Conservation (phyloP, 768 basidiomycete species). For the Amanita polypyramis region DNA sequence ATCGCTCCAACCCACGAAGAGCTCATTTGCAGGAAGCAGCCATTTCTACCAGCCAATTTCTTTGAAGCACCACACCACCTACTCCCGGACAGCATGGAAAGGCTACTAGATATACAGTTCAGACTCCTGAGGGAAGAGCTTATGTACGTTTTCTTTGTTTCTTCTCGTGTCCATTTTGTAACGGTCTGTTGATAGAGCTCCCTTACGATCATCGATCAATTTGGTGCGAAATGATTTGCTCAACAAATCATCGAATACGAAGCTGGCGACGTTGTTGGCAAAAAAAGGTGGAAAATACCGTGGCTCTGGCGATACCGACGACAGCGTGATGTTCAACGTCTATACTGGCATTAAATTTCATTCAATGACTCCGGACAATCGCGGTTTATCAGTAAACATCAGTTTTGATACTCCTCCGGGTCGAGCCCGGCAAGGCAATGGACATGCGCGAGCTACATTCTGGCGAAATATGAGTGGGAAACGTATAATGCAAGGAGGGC, state of each 20-base stretch:
- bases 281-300: conserved; percentile 51
- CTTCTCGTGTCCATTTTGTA: not conserved
- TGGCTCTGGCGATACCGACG: conserved; percentile 26
- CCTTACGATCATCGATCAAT: conserved; percentile 40
- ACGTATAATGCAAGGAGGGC: conserved; percentile 38
- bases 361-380: conserved; percentile 25
- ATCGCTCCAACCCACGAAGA: conserved; percentile 65
- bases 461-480: conserved; percentile 43
- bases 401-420: conserved; percentile 35
- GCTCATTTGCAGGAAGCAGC: conserved; percentile 33
- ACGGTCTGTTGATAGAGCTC: conserved; percentile 26
- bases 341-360: conserved; percentile 44
- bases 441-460: conserved; percentile 26
- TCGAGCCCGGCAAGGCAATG: conserved; percentile 25
- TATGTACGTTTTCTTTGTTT: conserved; percentile 29
- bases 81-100: conserved; percentile 47
- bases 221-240: conserved; percentile 36
- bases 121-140: conserved; percentile 66
- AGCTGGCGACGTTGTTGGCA: conserved; percentile 34
- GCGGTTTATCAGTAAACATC: conserved; percentile 31
- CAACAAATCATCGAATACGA: conserved; percentile 18
- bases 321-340: conserved; percentile 50
- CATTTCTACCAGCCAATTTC: conserved; percentile 55
- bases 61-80: conserved; percentile 54
- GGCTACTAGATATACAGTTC: conserved; percentile 65